Conservation (phyloP, 2,329 filamentous ascomycete genomes). For the Ophiostoma ulmi region DNA sequence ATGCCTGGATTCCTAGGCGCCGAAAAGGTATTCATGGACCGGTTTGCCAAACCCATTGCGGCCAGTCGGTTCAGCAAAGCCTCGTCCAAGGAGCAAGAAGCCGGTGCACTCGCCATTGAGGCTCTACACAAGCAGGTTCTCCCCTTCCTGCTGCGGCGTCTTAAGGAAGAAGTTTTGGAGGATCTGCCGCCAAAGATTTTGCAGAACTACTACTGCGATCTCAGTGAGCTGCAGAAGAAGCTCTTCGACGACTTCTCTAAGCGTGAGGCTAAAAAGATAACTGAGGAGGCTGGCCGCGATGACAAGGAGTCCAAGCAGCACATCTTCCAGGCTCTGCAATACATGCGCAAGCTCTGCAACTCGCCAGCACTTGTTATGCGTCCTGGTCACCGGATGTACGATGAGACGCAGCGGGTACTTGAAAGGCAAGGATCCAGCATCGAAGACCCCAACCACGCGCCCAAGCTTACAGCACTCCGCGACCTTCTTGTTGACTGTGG, state of each 20-base stretch:
- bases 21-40: constrained; percentile 90
- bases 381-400: constrained; percentile 83
- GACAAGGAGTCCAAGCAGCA: constrained; percentile 96
- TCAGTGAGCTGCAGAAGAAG: constrained; percentile 89
- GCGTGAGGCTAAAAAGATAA: constrained; percentile 84
- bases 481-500: constrained; percentile 98
- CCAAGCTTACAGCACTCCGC: constrained; percentile 82
- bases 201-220: constrained; percentile 98
- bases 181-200: constrained; percentile 96
- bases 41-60: constrained; percentile 91
- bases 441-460: constrained; percentile 81
- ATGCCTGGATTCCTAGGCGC: constrained; percentile 98
- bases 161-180: constrained; percentile 96
- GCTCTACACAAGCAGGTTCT: constrained; percentile 98
- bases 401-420: constrained; percentile 76
- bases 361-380: constrained; percentile 96
- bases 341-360: constrained; percentile 99
- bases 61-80: constrained; percentile 94
- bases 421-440: constrained; percentile 73
- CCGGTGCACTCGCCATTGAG: constrained; percentile 90
- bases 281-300: constrained; percentile 73
- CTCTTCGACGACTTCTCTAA: constrained; percentile 95
- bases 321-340: constrained; percentile 97
- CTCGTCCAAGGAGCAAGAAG: constrained; percentile 96
- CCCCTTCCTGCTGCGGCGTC: constrained; percentile 87